These are phyloP conservation scores for Aureobasidium subglaciale DNA, from an alignment of 2,329 filamentous ascomycete genomes.

Conservation along the genomic window DNA sequence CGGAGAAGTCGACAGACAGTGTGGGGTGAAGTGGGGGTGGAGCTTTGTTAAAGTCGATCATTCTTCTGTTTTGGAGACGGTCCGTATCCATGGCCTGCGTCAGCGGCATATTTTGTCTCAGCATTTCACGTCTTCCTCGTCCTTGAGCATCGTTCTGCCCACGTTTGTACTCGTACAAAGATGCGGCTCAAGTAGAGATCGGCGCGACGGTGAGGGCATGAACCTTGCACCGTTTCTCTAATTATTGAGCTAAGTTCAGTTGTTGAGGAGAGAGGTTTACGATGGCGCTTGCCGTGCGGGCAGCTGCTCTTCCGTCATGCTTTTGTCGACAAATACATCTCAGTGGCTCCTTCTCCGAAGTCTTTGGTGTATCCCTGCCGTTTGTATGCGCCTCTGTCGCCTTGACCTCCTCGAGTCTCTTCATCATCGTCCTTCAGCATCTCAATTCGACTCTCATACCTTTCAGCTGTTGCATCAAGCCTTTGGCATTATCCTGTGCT, in stretches of 20 bases:
- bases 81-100: background rate
- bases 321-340: background rate
- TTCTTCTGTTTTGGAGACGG: background rate
- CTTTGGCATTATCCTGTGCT: conserved; percentile 3
- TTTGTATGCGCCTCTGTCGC: conserved; percentile 3
- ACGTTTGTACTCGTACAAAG: background rate
- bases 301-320: conserved; percentile 1
- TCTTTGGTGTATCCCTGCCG: background rate
- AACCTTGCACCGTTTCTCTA: conserved; percentile 4
- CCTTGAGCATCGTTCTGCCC: background rate
- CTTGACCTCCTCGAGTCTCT: conserved; percentile 4
- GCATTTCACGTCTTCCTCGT: background rate
- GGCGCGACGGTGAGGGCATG: background rate
- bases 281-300: conserved; percentile 2
- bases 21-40: conserved; percentile 6
- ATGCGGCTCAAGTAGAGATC: background rate
- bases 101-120: conserved; percentile 6
- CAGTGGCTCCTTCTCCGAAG: conserved; percentile 1
- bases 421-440: conserved; percentile 2
- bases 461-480: background rate
- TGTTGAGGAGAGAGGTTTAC: background rate
- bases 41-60: background rate
- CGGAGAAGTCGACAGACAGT: background rate
- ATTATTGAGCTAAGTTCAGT: background rate
- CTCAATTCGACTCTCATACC: conserved; percentile 1